Percentiles rank a stretch among this genome's conserved stretches.
phyloP scores from a whole-genome alignment of 208 protist genomes.

The Trypanosoma avium region DNA sequence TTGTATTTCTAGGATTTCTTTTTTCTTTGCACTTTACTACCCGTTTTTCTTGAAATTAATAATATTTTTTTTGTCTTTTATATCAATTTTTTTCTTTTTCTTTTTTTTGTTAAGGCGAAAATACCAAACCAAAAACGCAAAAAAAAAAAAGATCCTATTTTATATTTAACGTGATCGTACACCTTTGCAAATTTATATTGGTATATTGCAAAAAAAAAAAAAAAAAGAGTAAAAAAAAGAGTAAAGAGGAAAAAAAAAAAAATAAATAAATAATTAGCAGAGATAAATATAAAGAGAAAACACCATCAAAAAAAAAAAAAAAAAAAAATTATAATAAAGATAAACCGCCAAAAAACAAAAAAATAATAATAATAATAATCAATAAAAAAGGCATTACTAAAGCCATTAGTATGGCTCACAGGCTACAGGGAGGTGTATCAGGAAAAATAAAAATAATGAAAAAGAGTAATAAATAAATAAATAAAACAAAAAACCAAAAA shows the following conservation, averaged over 20 bases:
- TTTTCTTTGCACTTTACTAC: too few species aligned
- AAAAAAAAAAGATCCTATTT: background rate
- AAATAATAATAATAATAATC: conserved; percentile 6
- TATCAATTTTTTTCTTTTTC: too few species aligned
- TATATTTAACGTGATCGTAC: conserved; percentile 7
- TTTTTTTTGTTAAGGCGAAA: too few species aligned
- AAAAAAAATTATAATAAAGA: background rate
- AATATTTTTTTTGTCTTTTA: too few species aligned
- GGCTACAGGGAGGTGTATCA: background rate
- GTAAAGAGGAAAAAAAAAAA: background rate
- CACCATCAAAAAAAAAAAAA: background rate
- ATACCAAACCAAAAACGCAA: too few species aligned
- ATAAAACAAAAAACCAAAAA: background rate
- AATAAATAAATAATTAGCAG: background rate
- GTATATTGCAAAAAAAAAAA: conserved; percentile 6
- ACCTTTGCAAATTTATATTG: conserved; percentile 1
- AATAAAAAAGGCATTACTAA: too few species aligned
- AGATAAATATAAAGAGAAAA: background rate
- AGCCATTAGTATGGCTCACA: background rate
- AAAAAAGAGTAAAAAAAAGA: conserved; percentile 20
- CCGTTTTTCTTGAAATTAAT: too few species aligned
- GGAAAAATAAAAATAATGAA: background rate
- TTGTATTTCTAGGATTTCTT: too few species aligned
- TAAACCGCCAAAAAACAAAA: background rate
- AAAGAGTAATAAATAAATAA: background rate